phyloP scores from a whole-genome alignment of 2,329 filamentous ascomycete genomes.

The Didymellaceae sp. region DNA sequence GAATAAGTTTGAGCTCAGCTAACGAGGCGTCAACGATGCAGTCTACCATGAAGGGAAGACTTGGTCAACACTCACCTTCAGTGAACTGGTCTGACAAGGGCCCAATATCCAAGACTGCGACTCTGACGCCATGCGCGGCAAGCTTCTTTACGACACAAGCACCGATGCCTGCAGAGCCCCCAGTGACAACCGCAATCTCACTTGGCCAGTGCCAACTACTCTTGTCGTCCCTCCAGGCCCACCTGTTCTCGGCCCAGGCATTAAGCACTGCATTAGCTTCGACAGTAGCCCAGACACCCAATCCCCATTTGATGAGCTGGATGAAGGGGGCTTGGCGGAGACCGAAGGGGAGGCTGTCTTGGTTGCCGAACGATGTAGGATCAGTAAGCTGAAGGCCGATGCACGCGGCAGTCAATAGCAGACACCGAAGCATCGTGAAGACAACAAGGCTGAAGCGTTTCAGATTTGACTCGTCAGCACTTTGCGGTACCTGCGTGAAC shows the following conservation, averaged over 20 bases:
- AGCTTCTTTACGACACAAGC: constrained; percentile 43
- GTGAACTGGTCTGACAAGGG: constrained; percentile 39
- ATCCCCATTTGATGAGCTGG: constrained; percentile 35
- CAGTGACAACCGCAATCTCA: constrained; percentile 47
- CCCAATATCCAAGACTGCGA: constrained; percentile 46
- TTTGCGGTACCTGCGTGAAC: constrained; percentile 5
- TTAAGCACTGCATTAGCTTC: constrained; percentile 40
- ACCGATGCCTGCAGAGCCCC: constrained; percentile 47
- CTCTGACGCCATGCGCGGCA: constrained; percentile 39
- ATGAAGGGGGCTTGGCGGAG: constrained; percentile 32
- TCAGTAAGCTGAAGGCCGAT: constrained; percentile 22
- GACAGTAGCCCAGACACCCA: constrained; percentile 30
- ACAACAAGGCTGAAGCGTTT: constrained; percentile 3
- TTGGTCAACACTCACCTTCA: constrained; percentile 26
- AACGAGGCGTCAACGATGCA: constrained; percentile 19
- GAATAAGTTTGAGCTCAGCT: constrained; percentile 32
- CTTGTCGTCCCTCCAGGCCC: constrained; percentile 43
- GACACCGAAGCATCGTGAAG: constrained; percentile 28
- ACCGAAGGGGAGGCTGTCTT: constrained; percentile 22
- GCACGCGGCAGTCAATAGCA: constrained; percentile 27
- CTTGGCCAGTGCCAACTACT: constrained; percentile 39
- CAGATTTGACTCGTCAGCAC: background rate
- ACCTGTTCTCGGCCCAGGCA: constrained; percentile 48
- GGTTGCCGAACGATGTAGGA: constrained; percentile 30
- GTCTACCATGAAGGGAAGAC: background rate